Conservation (phyloP, 805 yeast genomes). For the Naumovozyma castellii region DNA sequence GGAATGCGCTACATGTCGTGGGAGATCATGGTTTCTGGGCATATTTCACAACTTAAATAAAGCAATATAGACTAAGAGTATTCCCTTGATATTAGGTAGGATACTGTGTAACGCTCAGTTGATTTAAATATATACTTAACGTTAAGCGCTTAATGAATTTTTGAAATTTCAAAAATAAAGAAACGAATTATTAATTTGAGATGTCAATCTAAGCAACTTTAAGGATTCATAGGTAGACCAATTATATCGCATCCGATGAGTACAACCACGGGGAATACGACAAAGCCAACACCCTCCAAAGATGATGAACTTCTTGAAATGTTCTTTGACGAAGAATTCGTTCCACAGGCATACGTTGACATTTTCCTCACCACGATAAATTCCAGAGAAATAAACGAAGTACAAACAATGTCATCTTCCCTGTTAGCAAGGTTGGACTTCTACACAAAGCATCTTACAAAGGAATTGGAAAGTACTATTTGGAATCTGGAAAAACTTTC, state of each 20-base stretch:
- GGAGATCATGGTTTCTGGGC: slow-evolving; percentile 17
- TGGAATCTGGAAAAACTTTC: slow-evolving; percentile 40
- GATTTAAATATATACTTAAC: too few species aligned
- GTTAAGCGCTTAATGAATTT: too few species aligned
- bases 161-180: too few species aligned
- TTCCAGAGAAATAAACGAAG: slow-evolving; percentile 26
- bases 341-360: slow-evolving; percentile 56
- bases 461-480: slow-evolving; percentile 43
- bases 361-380: slow-evolving; percentile 42
- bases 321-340: slow-evolving; percentile 61
- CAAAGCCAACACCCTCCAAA: background rate
- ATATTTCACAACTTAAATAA: background rate
- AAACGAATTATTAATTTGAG: too few species aligned
- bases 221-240: too few species aligned
- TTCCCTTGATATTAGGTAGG: too few species aligned
- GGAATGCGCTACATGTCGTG: slow-evolving; percentile 9
- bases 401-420: slow-evolving; percentile 41
- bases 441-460: slow-evolving; percentile 49
- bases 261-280: too few species aligned
- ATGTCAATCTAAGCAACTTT: too few species aligned
- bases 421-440: slow-evolving; percentile 53
- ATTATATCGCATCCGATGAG: too few species aligned
- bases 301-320: slow-evolving; percentile 43
- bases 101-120: too few species aligned
- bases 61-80: too few species aligned